A percentile compares a stretch with the other conserved stretches of the same genome.
These are phyloP conservation scores for Teunomyces funiuensis DNA, from an alignment of 805 yeast genomes.

Conservation along the genomic window DNA sequence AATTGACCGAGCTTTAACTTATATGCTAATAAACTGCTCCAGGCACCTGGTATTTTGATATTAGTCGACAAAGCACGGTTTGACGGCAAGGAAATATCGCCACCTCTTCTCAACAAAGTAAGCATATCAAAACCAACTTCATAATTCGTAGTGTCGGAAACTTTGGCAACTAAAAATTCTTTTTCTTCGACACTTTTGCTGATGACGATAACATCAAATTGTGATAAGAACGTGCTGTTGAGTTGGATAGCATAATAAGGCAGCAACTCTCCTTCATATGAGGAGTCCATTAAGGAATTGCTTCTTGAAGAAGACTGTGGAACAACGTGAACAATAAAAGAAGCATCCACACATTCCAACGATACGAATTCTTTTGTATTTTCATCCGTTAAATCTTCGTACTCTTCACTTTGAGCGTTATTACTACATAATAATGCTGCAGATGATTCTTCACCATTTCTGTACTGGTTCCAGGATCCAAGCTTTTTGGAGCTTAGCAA, in stretches of 20 bases:
- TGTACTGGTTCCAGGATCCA: conserved; percentile 3
- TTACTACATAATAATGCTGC: conserved; percentile 22
- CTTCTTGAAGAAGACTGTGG: conserved; percentile 51
- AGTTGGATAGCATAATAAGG: conserved; percentile 54
- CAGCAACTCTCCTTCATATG: conserved; percentile 46
- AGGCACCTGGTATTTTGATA: conserved; percentile 53
- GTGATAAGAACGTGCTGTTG: conserved; percentile 34
- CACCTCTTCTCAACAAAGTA: conserved; percentile 39
- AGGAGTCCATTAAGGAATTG: conserved; percentile 48
- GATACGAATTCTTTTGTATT: conserved; percentile 34
- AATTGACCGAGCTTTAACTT: conserved; percentile 19
- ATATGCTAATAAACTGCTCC: conserved; percentile 64
- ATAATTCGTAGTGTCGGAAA: conserved; percentile 23
- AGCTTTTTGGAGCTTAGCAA: conserved; percentile 18
- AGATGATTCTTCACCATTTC: conserved; percentile 11
- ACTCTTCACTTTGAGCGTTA: conserved; percentile 8
- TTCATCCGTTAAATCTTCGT: conserved; percentile 39
- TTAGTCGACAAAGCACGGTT: conserved; percentile 46
- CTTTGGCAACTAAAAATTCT: conserved; percentile 40
- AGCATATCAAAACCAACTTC: conserved; percentile 31
- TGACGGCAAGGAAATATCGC: conserved; percentile 41
- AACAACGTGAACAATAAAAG: conserved; percentile 34
- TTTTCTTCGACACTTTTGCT: conserved; percentile 22
- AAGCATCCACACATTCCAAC: conserved; percentile 48
- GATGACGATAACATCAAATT: conserved; percentile 52